phyloP scores from a whole-genome alignment of 345 rosid species.

The Gossypium raimondii region DNA sequence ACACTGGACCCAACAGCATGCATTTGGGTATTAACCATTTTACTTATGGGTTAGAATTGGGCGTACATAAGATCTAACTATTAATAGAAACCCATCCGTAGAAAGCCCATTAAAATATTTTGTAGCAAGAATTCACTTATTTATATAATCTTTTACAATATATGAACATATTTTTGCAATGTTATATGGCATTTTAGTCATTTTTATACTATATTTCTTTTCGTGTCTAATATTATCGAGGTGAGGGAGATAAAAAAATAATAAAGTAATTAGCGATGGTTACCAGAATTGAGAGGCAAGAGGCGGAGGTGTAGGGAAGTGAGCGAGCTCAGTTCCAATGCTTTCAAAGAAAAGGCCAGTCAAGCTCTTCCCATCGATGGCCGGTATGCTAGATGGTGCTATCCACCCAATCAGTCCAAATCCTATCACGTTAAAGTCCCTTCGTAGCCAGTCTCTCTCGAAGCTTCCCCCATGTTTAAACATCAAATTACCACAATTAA shows the following conservation, averaged over 20 bases:
- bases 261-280: neutral
- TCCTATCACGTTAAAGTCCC: constrained; percentile 72
- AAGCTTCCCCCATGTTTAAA: constrained; percentile 40
- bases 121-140: no score
- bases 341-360: constrained; percentile 90
- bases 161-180: no score
- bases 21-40: no score
- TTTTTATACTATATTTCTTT: no score
- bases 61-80: no score
- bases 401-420: constrained; percentile 90
- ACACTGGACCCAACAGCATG: neutral
- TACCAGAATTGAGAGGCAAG: constrained; percentile 66
- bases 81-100: no score
- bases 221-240: no score
- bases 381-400: constrained; percentile 90
- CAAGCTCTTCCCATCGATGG: constrained; percentile 78
- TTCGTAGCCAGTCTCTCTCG: constrained; percentile 76
- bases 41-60: no score
- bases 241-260: no score
- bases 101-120: no score
- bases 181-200: no score
- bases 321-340: constrained; percentile 87
- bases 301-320: constrained; percentile 84
- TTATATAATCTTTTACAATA: no score
- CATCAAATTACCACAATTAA: neutral